These are phyloP conservation scores for Solanum lignicaule DNA, from an alignment of 257 asterid genomes.

Conservation along the genomic window DNA sequence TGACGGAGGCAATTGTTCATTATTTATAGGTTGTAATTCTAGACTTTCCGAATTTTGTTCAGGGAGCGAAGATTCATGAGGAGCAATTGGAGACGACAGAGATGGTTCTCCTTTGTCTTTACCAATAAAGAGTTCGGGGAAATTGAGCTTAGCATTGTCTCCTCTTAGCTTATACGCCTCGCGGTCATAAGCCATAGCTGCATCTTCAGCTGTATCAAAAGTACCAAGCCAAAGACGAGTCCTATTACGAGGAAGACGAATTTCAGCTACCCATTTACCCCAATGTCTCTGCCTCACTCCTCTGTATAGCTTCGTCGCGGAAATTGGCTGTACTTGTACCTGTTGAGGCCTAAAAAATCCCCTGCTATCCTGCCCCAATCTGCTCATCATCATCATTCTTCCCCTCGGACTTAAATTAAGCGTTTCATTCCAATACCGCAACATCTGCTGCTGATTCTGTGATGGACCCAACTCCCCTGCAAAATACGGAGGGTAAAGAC, in stretches of 20 bases:
- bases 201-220: slow-evolving; percentile 88
- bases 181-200: slow-evolving; percentile 87
- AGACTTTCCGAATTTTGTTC: slow-evolving; percentile 3
- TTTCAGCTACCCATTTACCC: slow-evolving; percentile 98
- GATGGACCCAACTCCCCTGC: slow-evolving; percentile 28
- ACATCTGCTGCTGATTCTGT: slow-evolving; percentile 39
- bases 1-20: slow-evolving; percentile 5
- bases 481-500: slow-evolving; percentile 55
- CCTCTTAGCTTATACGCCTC: slow-evolving; percentile 84
- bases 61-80: neutral
- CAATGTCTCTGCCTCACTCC: slow-evolving; percentile 96
- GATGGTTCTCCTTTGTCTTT: slow-evolving; percentile 19
- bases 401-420: slow-evolving; percentile 73
- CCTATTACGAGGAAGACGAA: slow-evolving; percentile 79
- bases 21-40: neutral
- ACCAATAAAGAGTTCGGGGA: slow-evolving; percentile 65
- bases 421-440: slow-evolving; percentile 69
- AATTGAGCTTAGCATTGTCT: slow-evolving; percentile 76
- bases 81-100: slow-evolving; percentile 4
- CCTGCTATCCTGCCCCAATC: slow-evolving; percentile 26
- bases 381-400: slow-evolving; percentile 62
- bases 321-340: slow-evolving; percentile 19
- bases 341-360: slow-evolving; percentile 21
- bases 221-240: slow-evolving; percentile 98
- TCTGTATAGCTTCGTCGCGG: slow-evolving; percentile 62